These are phyloP conservation scores for Botrytis sinoallii DNA, from an alignment of 2,329 filamentous ascomycete species.

Conservation along the genomic window DNA sequence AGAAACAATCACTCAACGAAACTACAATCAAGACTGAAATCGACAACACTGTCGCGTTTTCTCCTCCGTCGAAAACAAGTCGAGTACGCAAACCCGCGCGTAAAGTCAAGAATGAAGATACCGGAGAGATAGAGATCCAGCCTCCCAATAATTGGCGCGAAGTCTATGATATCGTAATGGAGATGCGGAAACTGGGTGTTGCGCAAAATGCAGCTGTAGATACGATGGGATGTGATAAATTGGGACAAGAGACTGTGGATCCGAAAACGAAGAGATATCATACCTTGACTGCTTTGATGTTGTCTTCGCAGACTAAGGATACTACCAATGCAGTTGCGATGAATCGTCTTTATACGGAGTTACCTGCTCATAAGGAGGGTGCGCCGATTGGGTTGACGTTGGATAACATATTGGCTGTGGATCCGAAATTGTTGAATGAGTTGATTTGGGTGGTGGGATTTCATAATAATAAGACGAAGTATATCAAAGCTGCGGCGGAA, in stretches of 20 bases:
- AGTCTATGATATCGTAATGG: slow-evolving; percentile 72
- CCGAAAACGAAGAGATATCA: slow-evolving; percentile 53
- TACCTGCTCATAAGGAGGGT: slow-evolving; percentile 43
- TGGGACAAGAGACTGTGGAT: slow-evolving; percentile 14
- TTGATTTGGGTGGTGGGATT: slow-evolving; percentile 69
- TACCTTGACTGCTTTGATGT: slow-evolving; percentile 66
- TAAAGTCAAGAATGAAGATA: slow-evolving; percentile 42
- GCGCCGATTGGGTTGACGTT: slow-evolving; percentile 53
- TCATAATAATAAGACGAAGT: slow-evolving; percentile 72
- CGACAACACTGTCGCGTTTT: slow-evolving; percentile 33
- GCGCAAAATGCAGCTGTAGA: slow-evolving; percentile 81
- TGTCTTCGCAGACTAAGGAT: slow-evolving; percentile 72
- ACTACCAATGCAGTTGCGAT: slow-evolving; percentile 68
- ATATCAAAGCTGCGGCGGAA: slow-evolving; percentile 62
- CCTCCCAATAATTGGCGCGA: slow-evolving; percentile 80
- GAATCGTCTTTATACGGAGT: slow-evolving; percentile 59
- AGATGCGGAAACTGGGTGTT: slow-evolving; percentile 64
- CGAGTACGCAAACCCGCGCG: slow-evolving; percentile 48
- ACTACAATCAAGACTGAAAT: slow-evolving; percentile 43
- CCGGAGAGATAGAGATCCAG: slow-evolving; percentile 42
- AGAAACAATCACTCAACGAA: slow-evolving; percentile 47
- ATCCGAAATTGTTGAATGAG: slow-evolving; percentile 56
- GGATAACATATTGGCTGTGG: slow-evolving; percentile 59
- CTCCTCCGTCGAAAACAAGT: slow-evolving; percentile 36
- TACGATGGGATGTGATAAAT: slow-evolving; percentile 60